Conservation (phyloP, 2,329 filamentous ascomycete species). For the Neoarthrinium moseri region DNA sequence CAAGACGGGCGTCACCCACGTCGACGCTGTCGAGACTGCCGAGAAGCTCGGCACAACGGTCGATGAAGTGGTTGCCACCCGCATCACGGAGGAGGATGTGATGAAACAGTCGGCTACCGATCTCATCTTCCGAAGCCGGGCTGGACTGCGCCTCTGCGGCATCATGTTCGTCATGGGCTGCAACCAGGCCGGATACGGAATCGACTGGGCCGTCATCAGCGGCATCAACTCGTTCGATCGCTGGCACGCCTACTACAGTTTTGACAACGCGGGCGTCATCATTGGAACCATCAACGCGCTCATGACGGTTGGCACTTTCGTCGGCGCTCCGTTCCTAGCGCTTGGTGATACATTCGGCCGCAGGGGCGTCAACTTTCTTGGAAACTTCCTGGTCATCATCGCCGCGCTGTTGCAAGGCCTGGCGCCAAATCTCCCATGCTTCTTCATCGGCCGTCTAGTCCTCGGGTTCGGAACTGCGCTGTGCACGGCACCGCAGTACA, state of each 20-base stretch:
- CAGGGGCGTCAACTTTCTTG: slow-evolving; percentile 45
- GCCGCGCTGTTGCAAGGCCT: slow-evolving; percentile 36
- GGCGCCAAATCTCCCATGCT: slow-evolving; percentile 17
- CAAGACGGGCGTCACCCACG: slow-evolving; percentile 8
- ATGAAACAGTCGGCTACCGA: slow-evolving; percentile 38
- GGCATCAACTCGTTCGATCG: slow-evolving; percentile 40
- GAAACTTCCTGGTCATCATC: slow-evolving; percentile 43
- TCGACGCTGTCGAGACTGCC: slow-evolving; percentile 26
- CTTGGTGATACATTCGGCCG: slow-evolving; percentile 51
- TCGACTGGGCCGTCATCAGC: slow-evolving; percentile 48
- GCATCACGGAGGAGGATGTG: slow-evolving; percentile 45
- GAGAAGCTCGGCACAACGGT: slow-evolving; percentile 32
- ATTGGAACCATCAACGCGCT: slow-evolving; percentile 44
- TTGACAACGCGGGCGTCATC: slow-evolving; percentile 36
- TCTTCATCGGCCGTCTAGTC: slow-evolving; percentile 7
- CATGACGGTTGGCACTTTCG: slow-evolving; percentile 45
- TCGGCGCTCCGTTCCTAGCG: slow-evolving; percentile 47
- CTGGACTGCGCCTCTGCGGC: slow-evolving; percentile 37
- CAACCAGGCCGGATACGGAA: slow-evolving; percentile 45
- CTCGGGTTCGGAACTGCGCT: slow-evolving; percentile 20
- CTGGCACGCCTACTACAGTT: slow-evolving; percentile 44
- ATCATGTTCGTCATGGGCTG: slow-evolving; percentile 46
- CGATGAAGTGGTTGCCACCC: slow-evolving; percentile 42
- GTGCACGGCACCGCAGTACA: slow-evolving; percentile 26
- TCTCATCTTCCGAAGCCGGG: slow-evolving; percentile 36